Evolutionary conservation across 2,329 filamentous ascomycete species (phyloP), one percentile per base, ranked within the genome.

Genomic region (Whalleya microplaca): DNA sequence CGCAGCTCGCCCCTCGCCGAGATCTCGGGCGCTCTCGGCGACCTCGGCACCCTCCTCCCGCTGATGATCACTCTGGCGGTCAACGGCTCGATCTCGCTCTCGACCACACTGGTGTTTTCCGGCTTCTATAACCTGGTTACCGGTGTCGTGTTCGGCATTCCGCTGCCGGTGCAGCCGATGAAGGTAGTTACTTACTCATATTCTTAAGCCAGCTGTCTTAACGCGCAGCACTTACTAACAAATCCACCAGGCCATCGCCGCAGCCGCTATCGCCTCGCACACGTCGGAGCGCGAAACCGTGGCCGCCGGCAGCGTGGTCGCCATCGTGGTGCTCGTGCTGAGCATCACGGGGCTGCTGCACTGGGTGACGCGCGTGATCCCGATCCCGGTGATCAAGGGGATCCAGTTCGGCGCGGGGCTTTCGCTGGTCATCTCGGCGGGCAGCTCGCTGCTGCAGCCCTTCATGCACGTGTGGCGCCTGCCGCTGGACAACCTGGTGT

Each of bases 321-420:
- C 87, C 1, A 77, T 77, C 6, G 83, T 88, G 20, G 88, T 97
- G 8, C 80, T 94, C 8, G 6, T 96, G 1, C 86, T 97, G 71
- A 93, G 89, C 68, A 70, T 87, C 3, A 96, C 92, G 0, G 91
- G 94, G 0, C 75, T 95, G n/a, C 78, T 97, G 29, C 81, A 81
- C 55, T 89, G 86, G 81, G 86, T 91, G 49, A 87, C 90, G 8
- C 76, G 79, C n/a, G 79, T 87, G 14, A 89, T 96, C 8, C 94
- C 94, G 0, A 84, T 93, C 14, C 91, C 93, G 0, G 89, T 98
- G 0, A 88, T 98, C 51, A 96, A 96, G 71, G 94, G 94, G 27
- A 97, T 98, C 63, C 95, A 98, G 74, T 85, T 97, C 46, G 94
- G 94, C 40, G 94, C 94, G 3, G 94, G 94, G 1, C 78, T 98